Conservation (phyloP, 176 grass and related monocot species). For the Bolboschoenus planiculmis region DNA sequence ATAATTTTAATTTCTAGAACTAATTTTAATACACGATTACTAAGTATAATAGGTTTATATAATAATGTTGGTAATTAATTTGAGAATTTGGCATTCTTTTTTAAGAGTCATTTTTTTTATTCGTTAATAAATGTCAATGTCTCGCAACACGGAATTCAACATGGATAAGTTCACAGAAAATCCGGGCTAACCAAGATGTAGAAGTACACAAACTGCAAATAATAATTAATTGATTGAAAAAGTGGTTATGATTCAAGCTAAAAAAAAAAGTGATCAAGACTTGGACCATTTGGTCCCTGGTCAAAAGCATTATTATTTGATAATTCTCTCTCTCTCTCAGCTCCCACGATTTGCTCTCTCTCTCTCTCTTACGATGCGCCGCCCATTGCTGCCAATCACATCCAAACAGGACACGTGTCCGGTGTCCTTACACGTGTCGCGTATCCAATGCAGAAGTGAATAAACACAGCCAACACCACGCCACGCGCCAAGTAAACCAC, state of each 20-base stretch:
- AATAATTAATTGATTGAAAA: not conserved
- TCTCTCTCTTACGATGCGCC: slow-evolving; percentile 12
- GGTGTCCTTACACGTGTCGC: not conserved
- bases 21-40: not conserved
- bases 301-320: not conserved
- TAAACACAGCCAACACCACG: not conserved
- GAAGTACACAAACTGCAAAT: not conserved
- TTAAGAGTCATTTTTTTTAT: not conserved
- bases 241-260: not conserved
- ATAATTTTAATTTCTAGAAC: not conserved
- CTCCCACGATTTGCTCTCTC: not conserved
- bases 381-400: not conserved
- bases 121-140: not conserved
- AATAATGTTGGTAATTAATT: not conserved
- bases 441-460: not conserved
- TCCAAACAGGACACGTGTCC: not conserved
- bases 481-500: not conserved
- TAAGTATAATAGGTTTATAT: not conserved
- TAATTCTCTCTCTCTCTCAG: not conserved
- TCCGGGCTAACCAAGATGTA: not conserved
- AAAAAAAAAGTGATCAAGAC: not conserved
- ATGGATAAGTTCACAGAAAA: not conserved
- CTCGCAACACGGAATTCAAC: not conserved
- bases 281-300: not conserved
- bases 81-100: not conserved